Evolutionary conservation across 106 monocot species (phyloP), one percentile per base, ranked within the genome.

Genomic region (Alisma plantagoaquatica): DNA sequence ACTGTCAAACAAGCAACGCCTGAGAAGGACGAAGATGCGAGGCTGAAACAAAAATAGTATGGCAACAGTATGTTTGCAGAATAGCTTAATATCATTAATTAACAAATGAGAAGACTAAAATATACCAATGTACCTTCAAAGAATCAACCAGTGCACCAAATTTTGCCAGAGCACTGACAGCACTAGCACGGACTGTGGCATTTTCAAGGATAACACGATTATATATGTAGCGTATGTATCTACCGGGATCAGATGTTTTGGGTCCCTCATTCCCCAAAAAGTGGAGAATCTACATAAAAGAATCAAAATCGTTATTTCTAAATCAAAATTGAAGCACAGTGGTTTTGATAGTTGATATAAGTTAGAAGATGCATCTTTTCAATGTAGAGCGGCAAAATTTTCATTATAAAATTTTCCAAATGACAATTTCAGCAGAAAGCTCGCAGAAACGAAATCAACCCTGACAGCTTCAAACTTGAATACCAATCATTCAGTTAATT

Each of bases 91-190:
- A 14, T 7, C 14, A 38, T 6, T 38, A 14, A 38, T 38, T 14
- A 38, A 14, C 35, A 6, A 38, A 7, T 7, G 35, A 38, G 35
- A 38, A 14, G 6, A 14, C 14, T 6, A 38, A 38, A n/a, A n/a
- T n/a, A n/a, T n/a, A n/a, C n/a, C n/a, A n/a, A n/a, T n/a, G n/a
- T 73, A 99, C 98, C 98, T 99, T 99, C 53, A 99, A 69, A 45
- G 86, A 69, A 51, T 79, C 98, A 60, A 99, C 90, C 79, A 85
- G 30, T 1, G 90, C 82, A 27, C 90, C 98, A 68, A 99, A 99
- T 33, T 99, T 99, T 48, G 98, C 90, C 76, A 99, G 62, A 17
- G 98, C 86, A 64, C 98, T 99, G 21, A 99, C 98, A 43, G 98
- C 98, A 82, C 71, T 53, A 59, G 98, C 98, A 54, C 98, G 67